These are phyloP conservation scores for Herpetomonas samuelpessoai DNA, from an alignment of 208 protist species.

Conservation along the genomic window DNA sequence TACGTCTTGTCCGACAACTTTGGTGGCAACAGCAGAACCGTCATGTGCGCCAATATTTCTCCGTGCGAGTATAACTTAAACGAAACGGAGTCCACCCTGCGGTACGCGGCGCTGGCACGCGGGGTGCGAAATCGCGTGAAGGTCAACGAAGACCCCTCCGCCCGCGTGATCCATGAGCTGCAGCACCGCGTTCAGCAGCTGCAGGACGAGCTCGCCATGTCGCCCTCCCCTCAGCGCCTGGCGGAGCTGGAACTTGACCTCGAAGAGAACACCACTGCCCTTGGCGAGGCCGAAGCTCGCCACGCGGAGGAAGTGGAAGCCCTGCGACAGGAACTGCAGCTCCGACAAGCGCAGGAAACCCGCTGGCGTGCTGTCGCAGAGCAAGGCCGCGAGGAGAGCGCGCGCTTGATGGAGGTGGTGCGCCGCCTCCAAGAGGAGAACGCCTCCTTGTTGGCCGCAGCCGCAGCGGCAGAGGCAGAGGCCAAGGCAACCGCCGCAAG, in stretches of 20 bases:
- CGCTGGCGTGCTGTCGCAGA: constrained; percentile 12
- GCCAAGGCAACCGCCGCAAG: no score
- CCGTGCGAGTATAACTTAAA: constrained; percentile 41
- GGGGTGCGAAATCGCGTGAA: constrained; percentile 80
- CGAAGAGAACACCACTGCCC: constrained; percentile 10
- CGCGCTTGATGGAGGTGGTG: constrained; percentile 14
- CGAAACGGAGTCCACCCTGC: constrained; percentile 85
- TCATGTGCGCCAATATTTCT: constrained; percentile 87
- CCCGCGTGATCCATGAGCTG: constrained; percentile 81
- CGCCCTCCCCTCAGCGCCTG: constrained; percentile 21
- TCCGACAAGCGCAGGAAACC: constrained; percentile 11
- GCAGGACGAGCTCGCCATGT: constrained; percentile 34
- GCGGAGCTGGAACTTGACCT: constrained; percentile 22
- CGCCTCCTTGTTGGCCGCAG: no score
- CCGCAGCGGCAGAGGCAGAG: no score
- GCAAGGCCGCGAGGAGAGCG: constrained; percentile 12
- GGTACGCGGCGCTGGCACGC: constrained; percentile 76
- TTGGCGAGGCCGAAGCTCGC: constrained; percentile 8
- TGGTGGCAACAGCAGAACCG: constrained; percentile 73
- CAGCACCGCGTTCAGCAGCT: constrained; percentile 43
- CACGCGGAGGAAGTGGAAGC: constrained; percentile 8
- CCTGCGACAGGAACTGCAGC: background rate
- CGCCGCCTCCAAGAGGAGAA: background rate
- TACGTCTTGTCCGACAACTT: constrained; percentile 85
- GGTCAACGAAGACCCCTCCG: constrained; percentile 85